phyloP scores from a whole-genome alignment of 2,329 filamentous ascomycete species.

The Aureobasidium sp. region DNA sequence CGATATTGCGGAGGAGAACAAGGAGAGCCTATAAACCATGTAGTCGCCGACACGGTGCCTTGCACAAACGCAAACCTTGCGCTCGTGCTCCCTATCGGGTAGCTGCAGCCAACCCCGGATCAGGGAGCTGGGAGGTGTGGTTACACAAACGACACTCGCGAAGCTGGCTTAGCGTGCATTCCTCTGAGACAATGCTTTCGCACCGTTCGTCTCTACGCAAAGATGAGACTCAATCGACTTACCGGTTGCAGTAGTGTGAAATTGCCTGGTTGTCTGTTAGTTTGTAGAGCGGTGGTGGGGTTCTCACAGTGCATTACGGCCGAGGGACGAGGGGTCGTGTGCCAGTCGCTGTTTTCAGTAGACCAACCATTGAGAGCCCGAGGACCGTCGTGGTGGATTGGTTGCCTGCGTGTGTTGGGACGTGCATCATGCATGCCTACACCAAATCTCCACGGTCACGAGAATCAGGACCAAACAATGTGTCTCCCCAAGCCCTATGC shows the following conservation, averaged over 20 bases:
- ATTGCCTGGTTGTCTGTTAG: neutral
- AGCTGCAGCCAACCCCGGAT: constrained; percentile 11
- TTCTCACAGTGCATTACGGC: neutral
- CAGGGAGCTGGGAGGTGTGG: neutral
- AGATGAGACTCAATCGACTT: neutral
- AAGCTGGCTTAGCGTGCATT: constrained; percentile 1
- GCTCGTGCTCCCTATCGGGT: constrained; percentile 6
- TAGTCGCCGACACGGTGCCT: neutral
- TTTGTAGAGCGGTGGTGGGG: neutral
- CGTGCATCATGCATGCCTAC: neutral
- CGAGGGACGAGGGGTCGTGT: neutral
- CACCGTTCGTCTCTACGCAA: neutral
- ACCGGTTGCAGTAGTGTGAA: neutral
- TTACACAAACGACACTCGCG: neutral
- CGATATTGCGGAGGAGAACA: neutral
- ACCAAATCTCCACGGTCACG: constrained; percentile 4
- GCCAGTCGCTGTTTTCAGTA: neutral
- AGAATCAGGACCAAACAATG: constrained; percentile 7
- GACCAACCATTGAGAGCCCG: neutral
- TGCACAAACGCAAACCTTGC: constrained; percentile 1
- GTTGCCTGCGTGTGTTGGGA: neutral
- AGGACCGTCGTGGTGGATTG: neutral
- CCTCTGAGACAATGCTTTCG: constrained; percentile 1
- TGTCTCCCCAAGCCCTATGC: neutral
- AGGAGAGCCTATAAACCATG: neutral